A percentile compares a stretch with the other conserved stretches of the same genome.
Evolutionary conservation across 83 land plant species (phyloP).

Genomic region (Picea abies): DNA sequence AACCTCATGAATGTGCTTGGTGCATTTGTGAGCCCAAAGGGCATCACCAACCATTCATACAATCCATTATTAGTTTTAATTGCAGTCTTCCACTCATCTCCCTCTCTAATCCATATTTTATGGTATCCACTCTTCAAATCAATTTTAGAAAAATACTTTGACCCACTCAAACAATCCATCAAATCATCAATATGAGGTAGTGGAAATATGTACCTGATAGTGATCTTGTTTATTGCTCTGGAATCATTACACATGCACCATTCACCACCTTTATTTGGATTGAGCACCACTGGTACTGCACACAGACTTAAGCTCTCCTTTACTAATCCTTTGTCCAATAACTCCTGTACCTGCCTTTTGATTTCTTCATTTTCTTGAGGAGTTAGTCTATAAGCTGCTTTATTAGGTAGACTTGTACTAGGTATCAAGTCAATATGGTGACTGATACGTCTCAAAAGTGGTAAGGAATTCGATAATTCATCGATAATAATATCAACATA

Average conservation of each 20-base stretch:
- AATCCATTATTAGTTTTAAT: neutral
- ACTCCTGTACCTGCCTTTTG: neutral
- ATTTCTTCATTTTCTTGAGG: neutral
- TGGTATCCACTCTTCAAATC: neutral
- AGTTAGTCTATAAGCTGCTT: neutral
- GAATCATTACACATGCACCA: neutral
- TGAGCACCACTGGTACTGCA: neutral
- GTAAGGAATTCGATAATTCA: neutral
- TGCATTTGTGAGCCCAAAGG: neutral
- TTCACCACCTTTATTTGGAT: neutral
- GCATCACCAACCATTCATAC: neutral
- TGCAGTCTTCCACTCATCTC: neutral
- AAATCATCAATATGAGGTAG: neutral
- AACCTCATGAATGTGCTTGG: neutral
- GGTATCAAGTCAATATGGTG: neutral
- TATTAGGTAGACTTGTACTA: neutral
- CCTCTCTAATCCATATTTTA: neutral
- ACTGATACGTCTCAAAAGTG: neutral
- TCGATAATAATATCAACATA: neutral
- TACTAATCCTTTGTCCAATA: neutral
- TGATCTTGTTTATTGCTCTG: neutral
- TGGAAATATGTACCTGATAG: neutral
- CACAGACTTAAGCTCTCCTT: neutral
- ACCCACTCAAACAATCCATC: neutral
- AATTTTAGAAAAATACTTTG: neutral